phyloP scores from a whole-genome alignment of 2,329 filamentous ascomycete genomes.

The Monosporascus sp. region DNA sequence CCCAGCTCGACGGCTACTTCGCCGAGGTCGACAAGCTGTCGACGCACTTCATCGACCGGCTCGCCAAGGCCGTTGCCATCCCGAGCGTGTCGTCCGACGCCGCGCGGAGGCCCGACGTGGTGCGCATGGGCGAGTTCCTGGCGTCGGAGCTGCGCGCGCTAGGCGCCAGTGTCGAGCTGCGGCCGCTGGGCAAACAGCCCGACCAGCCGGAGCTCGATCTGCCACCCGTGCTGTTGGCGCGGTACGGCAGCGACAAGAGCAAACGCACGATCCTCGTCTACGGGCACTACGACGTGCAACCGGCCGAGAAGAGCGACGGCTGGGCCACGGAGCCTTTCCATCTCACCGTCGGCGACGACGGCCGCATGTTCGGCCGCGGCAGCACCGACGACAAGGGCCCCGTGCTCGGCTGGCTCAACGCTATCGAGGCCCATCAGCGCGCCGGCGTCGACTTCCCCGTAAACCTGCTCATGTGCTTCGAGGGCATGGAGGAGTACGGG shows the following conservation, averaged over 20 bases:
- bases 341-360: conserved; percentile 80
- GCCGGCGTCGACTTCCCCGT: conserved; percentile 92
- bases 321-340: conserved; percentile 95
- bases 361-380: conserved; percentile 92
- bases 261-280: conserved; percentile 97
- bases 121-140: conserved; percentile 94
- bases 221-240: conserved; percentile 84
- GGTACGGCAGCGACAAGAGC: conserved; percentile 85
- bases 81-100: conserved; percentile 92
- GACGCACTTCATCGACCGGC: conserved; percentile 79
- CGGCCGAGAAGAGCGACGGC: conserved; percentile 85
- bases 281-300: conserved; percentile 98
- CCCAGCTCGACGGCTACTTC: conserved; percentile 87
- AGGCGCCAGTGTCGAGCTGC: conserved; percentile 81
- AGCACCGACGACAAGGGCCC: conserved; percentile 98
- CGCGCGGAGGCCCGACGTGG: conserved; percentile 80
- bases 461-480: conserved; percentile 98
- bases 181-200: conserved; percentile 84
- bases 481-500: conserved; percentile 99
- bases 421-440: conserved; percentile 96
- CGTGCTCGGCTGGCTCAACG: conserved; percentile 94
- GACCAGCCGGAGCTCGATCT: conserved; percentile 86
- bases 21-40: conserved; percentile 80
- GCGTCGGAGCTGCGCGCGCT: conserved; percentile 75
- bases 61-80: conserved; percentile 89